Base-by-base conservation (phyloP, 1,284 basidiomycete species). In the Ceratobasidium sp. region DNA sequence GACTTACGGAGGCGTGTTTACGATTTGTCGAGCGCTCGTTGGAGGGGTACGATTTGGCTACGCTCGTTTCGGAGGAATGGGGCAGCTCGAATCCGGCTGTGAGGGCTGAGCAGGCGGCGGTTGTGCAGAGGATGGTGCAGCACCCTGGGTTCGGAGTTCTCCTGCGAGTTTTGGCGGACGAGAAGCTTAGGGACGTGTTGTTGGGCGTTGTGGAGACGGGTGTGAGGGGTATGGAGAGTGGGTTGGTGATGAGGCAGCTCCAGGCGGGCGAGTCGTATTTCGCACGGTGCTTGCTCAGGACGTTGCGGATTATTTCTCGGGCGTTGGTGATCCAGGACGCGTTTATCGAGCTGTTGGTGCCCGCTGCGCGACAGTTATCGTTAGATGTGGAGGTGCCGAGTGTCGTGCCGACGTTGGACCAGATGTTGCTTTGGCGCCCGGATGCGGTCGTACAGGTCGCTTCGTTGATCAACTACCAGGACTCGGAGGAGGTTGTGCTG, bases 131-230 rank as follows among this genome's bases (percentile, higher is more conserved):
- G 75, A 1, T 73, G 82, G 41, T 78, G 77, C 2, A 79, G 77
- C 95, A 98, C 81, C 96, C 97, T 0, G 97, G 96, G 1, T 97
- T 95, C 81, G 91, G 95, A 66, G 84, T 99, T 67, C 89, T 97
- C 82, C 89, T 91, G 60, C 89, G 95, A 0, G 81, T 99, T 8
- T 85, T 99, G 57, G 92, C 91, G 27, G 66, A 54, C 22, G 89
- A 89, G 0, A 85, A 89, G 0, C 85, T 97, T 8, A 92, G 95
- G 78, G 83, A 87, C 1, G 91, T 87, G 73, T 85, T 97, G 45
- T 84, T 97, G 74, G 89, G 91, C 1, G 93, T 96, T 79, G 85
- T 96, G 67, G 90, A 1, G 91, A 36, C 93, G 47, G 93, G 93
- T 0, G 83, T 94, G 51, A 90, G 91, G 77, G 91, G 90, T 8